These are phyloP conservation scores for Coniochaeta sp. DNA, from an alignment of 2,329 filamentous ascomycete species.

Conservation along the genomic window DNA sequence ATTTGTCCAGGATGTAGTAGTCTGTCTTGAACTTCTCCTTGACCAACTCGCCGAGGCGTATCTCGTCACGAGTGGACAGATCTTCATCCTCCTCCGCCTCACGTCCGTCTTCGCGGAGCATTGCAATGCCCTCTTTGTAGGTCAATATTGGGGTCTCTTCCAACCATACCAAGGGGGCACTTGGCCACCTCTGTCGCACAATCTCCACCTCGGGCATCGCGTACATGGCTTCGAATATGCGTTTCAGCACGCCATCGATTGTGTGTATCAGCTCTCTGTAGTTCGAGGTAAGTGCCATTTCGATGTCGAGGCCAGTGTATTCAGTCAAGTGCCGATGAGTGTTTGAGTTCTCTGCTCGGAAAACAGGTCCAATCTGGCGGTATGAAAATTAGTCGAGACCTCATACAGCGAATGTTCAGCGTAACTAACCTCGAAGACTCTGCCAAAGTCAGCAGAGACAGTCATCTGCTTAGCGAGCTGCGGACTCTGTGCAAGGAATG, in stretches of 20 bases:
- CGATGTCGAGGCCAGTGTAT: slow-evolving; percentile 86
- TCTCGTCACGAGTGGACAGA: slow-evolving; percentile 77
- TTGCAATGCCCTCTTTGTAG: slow-evolving; percentile 70
- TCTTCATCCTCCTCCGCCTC: slow-evolving; percentile 67
- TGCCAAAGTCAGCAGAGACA: slow-evolving; percentile 80
- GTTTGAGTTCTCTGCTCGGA: slow-evolving; percentile 92
- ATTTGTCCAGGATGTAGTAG: slow-evolving; percentile 92
- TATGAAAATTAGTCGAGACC: neutral
- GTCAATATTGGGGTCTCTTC: slow-evolving; percentile 77
- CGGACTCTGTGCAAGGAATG: slow-evolving; percentile 85
- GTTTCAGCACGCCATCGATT: slow-evolving; percentile 75
- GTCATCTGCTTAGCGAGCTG: slow-evolving; percentile 91
- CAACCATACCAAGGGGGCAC: slow-evolving; percentile 78
- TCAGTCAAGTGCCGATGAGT: slow-evolving; percentile 92
- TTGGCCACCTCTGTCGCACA: slow-evolving; percentile 77
- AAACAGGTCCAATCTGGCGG: slow-evolving; percentile 71
- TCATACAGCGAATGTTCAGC: neutral
- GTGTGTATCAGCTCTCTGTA: slow-evolving; percentile 81
- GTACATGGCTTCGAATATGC: slow-evolving; percentile 67
- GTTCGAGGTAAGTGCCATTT: slow-evolving; percentile 84
- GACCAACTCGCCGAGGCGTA: slow-evolving; percentile 74
- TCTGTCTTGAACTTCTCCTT: slow-evolving; percentile 83
- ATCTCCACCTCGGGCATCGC: slow-evolving; percentile 64
- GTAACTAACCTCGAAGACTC: slow-evolving; percentile 64
- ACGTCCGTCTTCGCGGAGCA: slow-evolving; percentile 77